Conservation (phyloP, 768 basidiomycete genomes). For the Trametes maxima region DNA sequence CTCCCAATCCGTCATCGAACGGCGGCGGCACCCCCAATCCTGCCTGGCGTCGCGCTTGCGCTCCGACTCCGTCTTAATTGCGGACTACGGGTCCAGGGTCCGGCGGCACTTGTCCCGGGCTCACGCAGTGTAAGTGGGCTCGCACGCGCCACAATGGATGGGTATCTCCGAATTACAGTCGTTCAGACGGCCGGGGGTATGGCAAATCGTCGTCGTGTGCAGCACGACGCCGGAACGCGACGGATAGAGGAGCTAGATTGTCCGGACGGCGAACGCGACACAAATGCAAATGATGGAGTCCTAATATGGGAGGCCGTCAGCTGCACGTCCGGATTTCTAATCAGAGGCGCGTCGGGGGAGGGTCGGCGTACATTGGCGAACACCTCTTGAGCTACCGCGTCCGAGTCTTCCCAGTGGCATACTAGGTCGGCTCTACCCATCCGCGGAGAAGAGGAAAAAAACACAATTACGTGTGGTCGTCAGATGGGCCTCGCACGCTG, state of each 20-base stretch:
- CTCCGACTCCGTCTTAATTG: neutral
- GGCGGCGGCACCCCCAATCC: constrained; percentile 5
- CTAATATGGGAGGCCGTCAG: constrained; percentile 41
- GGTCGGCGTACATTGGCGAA: constrained; percentile 67
- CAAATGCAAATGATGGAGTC: constrained; percentile 72
- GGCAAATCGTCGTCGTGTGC: constrained; percentile 1
- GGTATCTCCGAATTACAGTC: constrained; percentile 26
- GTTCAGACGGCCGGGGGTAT: constrained; percentile 26
- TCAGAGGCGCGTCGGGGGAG: constrained; percentile 6
- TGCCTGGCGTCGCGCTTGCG: neutral
- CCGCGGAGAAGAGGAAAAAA: neutral
- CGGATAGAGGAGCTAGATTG: constrained; percentile 32
- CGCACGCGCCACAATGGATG: constrained; percentile 14
- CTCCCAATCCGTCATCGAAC: constrained; percentile 1
- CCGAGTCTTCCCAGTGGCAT: constrained; percentile 89
- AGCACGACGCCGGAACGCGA: constrained; percentile 2
- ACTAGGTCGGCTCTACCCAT: constrained; percentile 69
- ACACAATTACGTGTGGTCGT: neutral
- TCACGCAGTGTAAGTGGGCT: constrained; percentile 4
- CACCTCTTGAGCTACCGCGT: constrained; percentile 76
- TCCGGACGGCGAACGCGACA: constrained; percentile 62
- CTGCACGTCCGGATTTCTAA: constrained; percentile 12
- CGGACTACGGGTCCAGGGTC: constrained; percentile 15
- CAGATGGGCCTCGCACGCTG: neutral
- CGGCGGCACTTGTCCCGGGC: constrained; percentile 3